These are phyloP conservation scores for Sanguinoderma infundibulare DNA, from an alignment of 1,284 basidiomycete species.

Conservation along the genomic window DNA sequence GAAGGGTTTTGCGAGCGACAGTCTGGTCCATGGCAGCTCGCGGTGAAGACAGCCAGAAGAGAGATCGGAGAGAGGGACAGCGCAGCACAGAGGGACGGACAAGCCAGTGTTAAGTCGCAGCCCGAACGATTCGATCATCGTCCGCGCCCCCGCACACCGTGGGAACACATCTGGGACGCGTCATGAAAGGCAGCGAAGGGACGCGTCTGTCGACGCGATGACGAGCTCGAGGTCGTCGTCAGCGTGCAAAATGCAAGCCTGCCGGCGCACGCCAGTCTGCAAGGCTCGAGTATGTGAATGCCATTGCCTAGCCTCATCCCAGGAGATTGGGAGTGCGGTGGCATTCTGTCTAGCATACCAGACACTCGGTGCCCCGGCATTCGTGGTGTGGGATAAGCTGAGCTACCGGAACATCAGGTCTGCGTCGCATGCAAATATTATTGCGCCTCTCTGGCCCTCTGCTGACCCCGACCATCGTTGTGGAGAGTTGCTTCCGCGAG, in stretches of 20 bases:
- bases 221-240: neutral
- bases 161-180: too few species aligned
- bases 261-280: neutral
- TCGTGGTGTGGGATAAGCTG: conserved; percentile 13
- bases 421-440: neutral
- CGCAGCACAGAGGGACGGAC: neutral
- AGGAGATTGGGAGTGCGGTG: conserved; percentile 10
- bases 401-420: neutral
- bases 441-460: too few species aligned
- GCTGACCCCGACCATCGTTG: too few species aligned
- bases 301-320: conserved; percentile 2
- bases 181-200: neutral
- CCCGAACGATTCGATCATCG: too few species aligned
- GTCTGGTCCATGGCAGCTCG: conserved; percentile 65
- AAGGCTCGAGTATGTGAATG: neutral
- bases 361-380: conserved; percentile 13
- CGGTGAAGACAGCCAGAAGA: neutral
- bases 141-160: too few species aligned
- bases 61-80: neutral
- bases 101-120: conserved; percentile 6
- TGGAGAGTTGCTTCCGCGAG: neutral
- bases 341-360: conserved; percentile 13
- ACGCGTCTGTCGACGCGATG: neutral
- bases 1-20: conserved; percentile 70
- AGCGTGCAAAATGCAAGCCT: neutral